A percentile compares a stretch with the other conserved stretches of the same genome.
Conservation (phyloP, 768 basidiomycete species). For the Pleurotus ostreatus region DNA sequence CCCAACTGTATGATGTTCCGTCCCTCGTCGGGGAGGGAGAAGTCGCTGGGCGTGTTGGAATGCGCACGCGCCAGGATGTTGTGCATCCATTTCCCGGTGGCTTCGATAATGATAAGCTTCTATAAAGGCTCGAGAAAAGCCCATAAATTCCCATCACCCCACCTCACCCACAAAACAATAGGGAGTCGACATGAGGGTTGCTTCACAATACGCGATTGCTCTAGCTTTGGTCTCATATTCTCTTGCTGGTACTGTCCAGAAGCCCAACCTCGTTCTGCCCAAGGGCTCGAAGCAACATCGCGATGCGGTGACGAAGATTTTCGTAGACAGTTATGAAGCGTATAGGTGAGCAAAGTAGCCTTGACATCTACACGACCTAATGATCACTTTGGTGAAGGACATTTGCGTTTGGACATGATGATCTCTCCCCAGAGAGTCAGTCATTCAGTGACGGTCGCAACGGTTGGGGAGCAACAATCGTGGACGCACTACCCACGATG, state of each 20-base stretch:
- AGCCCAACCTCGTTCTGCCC: conserved; percentile 38
- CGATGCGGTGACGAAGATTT: conserved; percentile 44
- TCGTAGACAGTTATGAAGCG: conserved; percentile 46
- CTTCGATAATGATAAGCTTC: neutral
- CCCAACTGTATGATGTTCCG: neutral
- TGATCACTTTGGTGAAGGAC: conserved; percentile 27
- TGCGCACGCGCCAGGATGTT: neutral
- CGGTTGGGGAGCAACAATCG: conserved; percentile 41
- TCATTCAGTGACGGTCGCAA: conserved; percentile 23
- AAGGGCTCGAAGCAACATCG: conserved; percentile 27
- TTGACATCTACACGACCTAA: neutral
- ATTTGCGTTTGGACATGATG: conserved; percentile 59
- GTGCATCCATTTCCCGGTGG: neutral
- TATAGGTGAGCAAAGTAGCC: conserved; percentile 43
- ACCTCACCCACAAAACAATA: neutral
- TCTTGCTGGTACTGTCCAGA: conserved; percentile 40
- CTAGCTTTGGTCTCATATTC: conserved; percentile 17
- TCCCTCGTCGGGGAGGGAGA: neutral
- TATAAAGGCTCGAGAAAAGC: neutral
- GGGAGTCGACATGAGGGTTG: neutral
- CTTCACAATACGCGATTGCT: conserved; percentile 4
- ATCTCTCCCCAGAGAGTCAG: conserved; percentile 46
- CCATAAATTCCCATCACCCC: no score
- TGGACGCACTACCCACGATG: conserved; percentile 51
- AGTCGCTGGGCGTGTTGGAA: neutral